phyloP scores from a whole-genome alignment of 2,329 filamentous ascomycete genomes.

The Orbilia oligospora region DNA sequence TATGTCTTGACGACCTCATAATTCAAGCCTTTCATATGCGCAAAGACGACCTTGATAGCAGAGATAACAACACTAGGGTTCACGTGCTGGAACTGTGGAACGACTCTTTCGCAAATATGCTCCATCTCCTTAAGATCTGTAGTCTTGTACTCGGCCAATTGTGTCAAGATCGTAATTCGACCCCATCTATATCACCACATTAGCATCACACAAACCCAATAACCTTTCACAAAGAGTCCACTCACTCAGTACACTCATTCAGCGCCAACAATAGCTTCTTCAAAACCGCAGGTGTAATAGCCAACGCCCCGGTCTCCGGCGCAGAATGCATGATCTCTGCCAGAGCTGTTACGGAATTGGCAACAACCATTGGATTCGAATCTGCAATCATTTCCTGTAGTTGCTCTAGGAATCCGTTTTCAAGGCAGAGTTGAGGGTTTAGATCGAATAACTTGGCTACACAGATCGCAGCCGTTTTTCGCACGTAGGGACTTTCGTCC shows the following conservation, averaged over 20 bases:
- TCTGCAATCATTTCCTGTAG: constrained; percentile 97
- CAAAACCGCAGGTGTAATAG: constrained; percentile 83
- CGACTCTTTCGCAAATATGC: constrained; percentile 96
- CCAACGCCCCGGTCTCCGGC: constrained; percentile 88
- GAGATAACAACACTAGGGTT: constrained; percentile 96
- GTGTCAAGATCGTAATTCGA: constrained; percentile 90
- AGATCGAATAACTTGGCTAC: constrained; percentile 98
- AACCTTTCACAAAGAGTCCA: neutral
- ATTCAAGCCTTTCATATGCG: constrained; percentile 90
- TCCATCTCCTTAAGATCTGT: constrained; percentile 94
- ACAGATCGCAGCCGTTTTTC: constrained; percentile 97
- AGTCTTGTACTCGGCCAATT: constrained; percentile 88
- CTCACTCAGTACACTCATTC: constrained; percentile 90
- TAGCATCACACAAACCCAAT: constrained; percentile 21
- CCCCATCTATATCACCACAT: constrained; percentile 76
- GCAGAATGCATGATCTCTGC: constrained; percentile 91
- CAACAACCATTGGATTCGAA: constrained; percentile 98
- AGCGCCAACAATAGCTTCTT: constrained; percentile 97
- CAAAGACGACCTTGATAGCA: constrained; percentile 97
- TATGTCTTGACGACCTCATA: constrained; percentile 85
- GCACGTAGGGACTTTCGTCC: constrained; percentile 97
- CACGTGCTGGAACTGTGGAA: constrained; percentile 97
- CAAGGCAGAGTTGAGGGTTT: constrained; percentile 90
- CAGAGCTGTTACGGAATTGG: constrained; percentile 94
- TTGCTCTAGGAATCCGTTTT: constrained; percentile 95